Conservation (phyloP, 257 asterid genomes). For the Fraxinus americana region DNA sequence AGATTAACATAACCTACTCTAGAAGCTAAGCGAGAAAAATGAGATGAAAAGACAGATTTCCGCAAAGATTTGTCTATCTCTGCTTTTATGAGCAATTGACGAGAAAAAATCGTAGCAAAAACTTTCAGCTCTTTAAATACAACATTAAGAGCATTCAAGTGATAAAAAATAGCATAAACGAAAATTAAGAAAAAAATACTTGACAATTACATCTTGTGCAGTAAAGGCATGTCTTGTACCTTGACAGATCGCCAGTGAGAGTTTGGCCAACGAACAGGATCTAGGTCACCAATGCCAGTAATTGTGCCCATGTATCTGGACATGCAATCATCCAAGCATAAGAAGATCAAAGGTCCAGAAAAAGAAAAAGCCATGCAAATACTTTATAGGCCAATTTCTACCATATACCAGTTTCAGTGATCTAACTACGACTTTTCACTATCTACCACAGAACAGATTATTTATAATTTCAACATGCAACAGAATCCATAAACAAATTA, state of each 20-base stretch:
- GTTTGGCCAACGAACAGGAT: slow-evolving; percentile 90
- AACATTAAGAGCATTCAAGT: background rate
- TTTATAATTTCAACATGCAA: background rate
- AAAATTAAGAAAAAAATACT: slow-evolving; percentile 3
- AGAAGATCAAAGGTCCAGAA: slow-evolving; percentile 21
- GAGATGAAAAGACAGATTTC: background rate
- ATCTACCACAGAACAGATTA: background rate
- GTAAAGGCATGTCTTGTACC: slow-evolving; percentile 41
- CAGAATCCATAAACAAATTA: background rate
- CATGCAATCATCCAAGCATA: slow-evolving; percentile 21
- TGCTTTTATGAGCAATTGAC: background rate
- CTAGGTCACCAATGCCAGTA: slow-evolving; percentile 94
- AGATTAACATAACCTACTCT: background rate
- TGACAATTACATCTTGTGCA: background rate
- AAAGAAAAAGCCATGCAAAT: background rate
- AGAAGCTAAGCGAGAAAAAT: background rate
- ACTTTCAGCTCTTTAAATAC: background rate
- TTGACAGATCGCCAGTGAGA: slow-evolving; percentile 99
- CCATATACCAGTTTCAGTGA: background rate
- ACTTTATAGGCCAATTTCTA: slow-evolving; percentile 1
- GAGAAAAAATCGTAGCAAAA: background rate
- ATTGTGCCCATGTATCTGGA: slow-evolving; percentile 96
- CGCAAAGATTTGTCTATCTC: background rate
- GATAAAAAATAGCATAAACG: background rate
- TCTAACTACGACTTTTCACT: background rate